A percentile compares a stretch with the other conserved stretches of the same genome.
phyloP scores from a whole-genome alignment of 768 basidiomycete genomes.

The Lentinus tigrinus region DNA sequence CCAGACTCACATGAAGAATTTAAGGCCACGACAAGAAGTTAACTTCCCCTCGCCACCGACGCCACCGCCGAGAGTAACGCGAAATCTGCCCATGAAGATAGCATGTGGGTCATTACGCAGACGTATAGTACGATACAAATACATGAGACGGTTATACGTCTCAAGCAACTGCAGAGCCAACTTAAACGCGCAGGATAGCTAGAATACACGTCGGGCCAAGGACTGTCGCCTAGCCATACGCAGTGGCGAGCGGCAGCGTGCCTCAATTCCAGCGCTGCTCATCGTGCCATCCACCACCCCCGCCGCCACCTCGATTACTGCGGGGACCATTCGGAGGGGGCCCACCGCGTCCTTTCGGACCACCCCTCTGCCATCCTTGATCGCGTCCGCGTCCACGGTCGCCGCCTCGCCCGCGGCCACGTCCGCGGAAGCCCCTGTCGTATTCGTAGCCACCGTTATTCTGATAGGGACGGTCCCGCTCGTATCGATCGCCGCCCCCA shows the following conservation, averaged over 20 bases:
- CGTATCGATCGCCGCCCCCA: constrained; percentile 32
- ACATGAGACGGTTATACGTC: not conserved
- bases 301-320: not conserved
- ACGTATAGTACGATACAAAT: not conserved
- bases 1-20: too few species aligned
- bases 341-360: constrained; percentile 23
- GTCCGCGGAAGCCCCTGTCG: constrained; percentile 28
- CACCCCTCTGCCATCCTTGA: constrained; percentile 56
- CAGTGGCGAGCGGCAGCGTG: not conserved
- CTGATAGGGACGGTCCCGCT: constrained; percentile 9
- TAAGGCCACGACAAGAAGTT: too few species aligned
- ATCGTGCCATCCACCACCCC: not conserved
- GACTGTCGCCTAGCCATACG: too few species aligned
- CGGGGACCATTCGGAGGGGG: not conserved
- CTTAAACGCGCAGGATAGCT: not conserved
- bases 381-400: constrained; percentile 41
- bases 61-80: too few species aligned
- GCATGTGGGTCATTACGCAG: not conserved
- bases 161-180: not conserved
- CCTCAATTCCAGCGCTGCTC: not conserved
- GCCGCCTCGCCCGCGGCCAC: constrained; percentile 31
- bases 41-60: too few species aligned
- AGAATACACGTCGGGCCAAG: not conserved
- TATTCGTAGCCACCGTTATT: constrained; percentile 17
- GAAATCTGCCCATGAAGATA: not conserved